These are phyloP conservation scores for Quercus aquifolioides DNA, from an alignment of 306 rosid species.

Conservation along the genomic window DNA sequence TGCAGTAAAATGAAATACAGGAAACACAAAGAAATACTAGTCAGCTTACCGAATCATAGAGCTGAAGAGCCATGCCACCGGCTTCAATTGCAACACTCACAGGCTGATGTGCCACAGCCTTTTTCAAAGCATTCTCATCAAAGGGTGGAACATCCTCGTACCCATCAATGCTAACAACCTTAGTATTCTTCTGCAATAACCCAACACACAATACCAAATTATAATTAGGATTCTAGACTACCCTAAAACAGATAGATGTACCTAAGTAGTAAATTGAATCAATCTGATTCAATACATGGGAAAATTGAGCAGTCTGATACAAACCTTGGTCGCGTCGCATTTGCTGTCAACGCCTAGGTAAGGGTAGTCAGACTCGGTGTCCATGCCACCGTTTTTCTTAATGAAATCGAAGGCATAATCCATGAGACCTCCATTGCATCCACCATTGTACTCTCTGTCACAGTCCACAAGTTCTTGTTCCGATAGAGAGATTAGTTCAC, in stretches of 20 bases:
- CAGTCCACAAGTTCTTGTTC: slow-evolving; percentile 95
- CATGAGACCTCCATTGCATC: slow-evolving; percentile 92
- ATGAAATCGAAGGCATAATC: slow-evolving; percentile 89
- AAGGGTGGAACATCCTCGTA: slow-evolving; percentile 76
- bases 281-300: no score
- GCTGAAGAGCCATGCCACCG: slow-evolving; percentile 63
- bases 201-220: neutral
- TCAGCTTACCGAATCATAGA: slow-evolving; percentile 48
- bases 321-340: slow-evolving; percentile 57
- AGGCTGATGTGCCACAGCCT: slow-evolving; percentile 63
- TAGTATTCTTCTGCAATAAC: slow-evolving; percentile 40
- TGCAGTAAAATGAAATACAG: no score
- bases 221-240: neutral
- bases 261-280: no score
- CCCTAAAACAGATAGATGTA: neutral
- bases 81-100: slow-evolving; percentile 67
- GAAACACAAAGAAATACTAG: neutral
- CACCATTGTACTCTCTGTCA: slow-evolving; percentile 56
- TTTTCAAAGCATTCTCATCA: slow-evolving; percentile 48
- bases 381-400: slow-evolving; percentile 79
- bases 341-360: slow-evolving; percentile 47
- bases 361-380: slow-evolving; percentile 81
- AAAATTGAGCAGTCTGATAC: neutral
- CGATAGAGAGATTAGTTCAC: slow-evolving; percentile 66
- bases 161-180: slow-evolving; percentile 72